Base-by-base conservation (phyloP, 176 grass and related monocot genomes). In the Eragrostis nindensis region DNA sequence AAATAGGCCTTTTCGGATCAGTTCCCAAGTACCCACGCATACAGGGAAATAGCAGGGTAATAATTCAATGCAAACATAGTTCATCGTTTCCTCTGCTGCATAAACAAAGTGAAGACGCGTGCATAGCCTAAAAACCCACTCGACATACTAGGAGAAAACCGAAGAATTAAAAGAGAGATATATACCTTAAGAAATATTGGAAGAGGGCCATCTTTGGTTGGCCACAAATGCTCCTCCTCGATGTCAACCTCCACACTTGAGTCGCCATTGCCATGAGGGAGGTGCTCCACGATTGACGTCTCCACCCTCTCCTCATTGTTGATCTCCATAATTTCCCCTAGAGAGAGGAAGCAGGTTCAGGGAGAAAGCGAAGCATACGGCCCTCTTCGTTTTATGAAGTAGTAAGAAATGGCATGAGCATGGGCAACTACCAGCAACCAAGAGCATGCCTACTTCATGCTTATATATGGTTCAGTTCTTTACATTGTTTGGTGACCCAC, bases 151-250 rank as follows among this genome's bases (percentile, higher is more conserved):
- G 36, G 68, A 29, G n/a, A 36, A 73, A 17, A 8, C 24, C 19
- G 8, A 44, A 8, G 61, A 47, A 5, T 26, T 47, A 64, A 17
- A n/a, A n/a, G n/a, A 66, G 1, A 78, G 11, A 67, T 8, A 4
- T 29, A 64, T 62, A 97, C 94, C 94, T 97, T 94, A 42, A 97
- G 85, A 80, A 94, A 97, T 83, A 97, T 97, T 38, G 94, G 94
- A 77, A 94, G 82, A 50, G 89, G 92, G 40, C 85, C 87, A 88
- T 97, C 79, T 46, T 87, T 94, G 16, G 71, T 52, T 45, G 89
- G 73, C 79, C 72, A 75, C 17, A 74, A 12, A 73, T 80, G 53
- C 15, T 86, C 74, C 62, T 84, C 71, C 57, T 89, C 90, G 6
- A 66, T 76, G 53, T 88, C 67, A 82, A 88, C 75, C 82, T 93